These are phyloP conservation scores for Hyphopichia buzzinii DNA, from an alignment of 1,139 yeast genomes.

Conservation along the genomic window DNA sequence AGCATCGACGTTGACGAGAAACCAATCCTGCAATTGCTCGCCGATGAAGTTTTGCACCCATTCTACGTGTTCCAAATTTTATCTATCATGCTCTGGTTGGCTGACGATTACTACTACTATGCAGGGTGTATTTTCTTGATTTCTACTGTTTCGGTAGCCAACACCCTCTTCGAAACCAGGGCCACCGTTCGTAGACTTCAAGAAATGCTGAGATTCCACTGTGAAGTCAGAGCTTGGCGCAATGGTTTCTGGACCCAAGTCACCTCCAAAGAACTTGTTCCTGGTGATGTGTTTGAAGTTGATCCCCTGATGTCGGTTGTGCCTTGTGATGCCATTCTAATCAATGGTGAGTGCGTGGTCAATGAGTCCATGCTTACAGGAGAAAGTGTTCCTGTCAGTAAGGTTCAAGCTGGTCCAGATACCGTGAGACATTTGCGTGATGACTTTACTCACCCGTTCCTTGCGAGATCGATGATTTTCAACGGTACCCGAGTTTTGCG, in stretches of 20 bases:
- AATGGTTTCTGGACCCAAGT: slow-evolving; percentile 91
- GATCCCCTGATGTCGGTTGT: slow-evolving; percentile 73
- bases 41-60: slow-evolving; percentile 91
- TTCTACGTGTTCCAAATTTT: slow-evolving; percentile 92
- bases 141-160: slow-evolving; percentile 73
- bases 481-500: slow-evolving; percentile 88
- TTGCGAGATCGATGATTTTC: slow-evolving; percentile 75
- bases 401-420: slow-evolving; percentile 63
- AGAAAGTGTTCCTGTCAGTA: slow-evolving; percentile 95
- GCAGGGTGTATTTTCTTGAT: slow-evolving; percentile 90
- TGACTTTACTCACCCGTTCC: slow-evolving; percentile 60
- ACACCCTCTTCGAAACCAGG: slow-evolving; percentile 81
- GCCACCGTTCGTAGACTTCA: slow-evolving; percentile 70
- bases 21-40: slow-evolving; percentile 57
- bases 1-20: slow-evolving; percentile 76
- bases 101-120: slow-evolving; percentile 88
- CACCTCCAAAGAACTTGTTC: slow-evolving; percentile 79
- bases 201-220: slow-evolving; percentile 67
- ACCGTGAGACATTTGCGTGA: slow-evolving; percentile 53
- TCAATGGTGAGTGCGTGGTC: slow-evolving; percentile 90
- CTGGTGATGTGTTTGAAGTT: slow-evolving; percentile 92
- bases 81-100: slow-evolving; percentile 85
- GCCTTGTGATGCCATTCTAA: slow-evolving; percentile 86
- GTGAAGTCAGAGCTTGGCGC: slow-evolving; percentile 87
- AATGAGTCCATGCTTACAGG: slow-evolving; percentile 97